Evolutionary conservation across 306 rosid genomes (phyloP).

Genomic region (Gastrolobium bilobum): DNA sequence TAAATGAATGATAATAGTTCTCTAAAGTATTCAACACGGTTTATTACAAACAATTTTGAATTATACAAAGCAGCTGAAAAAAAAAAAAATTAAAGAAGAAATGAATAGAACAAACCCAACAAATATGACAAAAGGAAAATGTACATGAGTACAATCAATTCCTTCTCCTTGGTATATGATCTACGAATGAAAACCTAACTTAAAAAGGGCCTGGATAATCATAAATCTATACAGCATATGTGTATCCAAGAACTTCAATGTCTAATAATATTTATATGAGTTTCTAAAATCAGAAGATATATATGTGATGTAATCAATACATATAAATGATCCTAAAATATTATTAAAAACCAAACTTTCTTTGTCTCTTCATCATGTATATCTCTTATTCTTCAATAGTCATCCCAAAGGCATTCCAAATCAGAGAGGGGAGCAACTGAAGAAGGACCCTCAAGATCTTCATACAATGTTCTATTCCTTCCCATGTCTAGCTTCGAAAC

Average conservation of each 20-base stretch:
- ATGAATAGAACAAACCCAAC: constrained; percentile 43
- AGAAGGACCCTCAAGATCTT: constrained; percentile 52
- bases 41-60: not conserved
- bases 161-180: constrained; percentile 35
- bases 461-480: constrained; percentile 45
- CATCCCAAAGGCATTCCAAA: constrained; percentile 67
- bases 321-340: not conserved
- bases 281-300: constrained; percentile 2
- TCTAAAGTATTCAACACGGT: not conserved
- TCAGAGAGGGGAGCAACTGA: constrained; percentile 54
- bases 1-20: not conserved
- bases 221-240: constrained; percentile 52
- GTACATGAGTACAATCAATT: constrained; percentile 40
- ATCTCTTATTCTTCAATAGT: constrained; percentile 47
- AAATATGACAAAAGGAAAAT: constrained; percentile 45
- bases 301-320: not conserved
- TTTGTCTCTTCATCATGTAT: not conserved
- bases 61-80: not conserved
- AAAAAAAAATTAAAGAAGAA: not conserved
- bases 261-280: not conserved
- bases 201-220: constrained; percentile 44
- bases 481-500: constrained; percentile 60
- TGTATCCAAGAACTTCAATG: constrained; percentile 39
- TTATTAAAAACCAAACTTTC: not conserved
- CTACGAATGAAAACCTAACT: constrained; percentile 26